phyloP scores from a whole-genome alignment of 192 early-diverging fungal genomes.

The Gigaspora rosea region DNA sequence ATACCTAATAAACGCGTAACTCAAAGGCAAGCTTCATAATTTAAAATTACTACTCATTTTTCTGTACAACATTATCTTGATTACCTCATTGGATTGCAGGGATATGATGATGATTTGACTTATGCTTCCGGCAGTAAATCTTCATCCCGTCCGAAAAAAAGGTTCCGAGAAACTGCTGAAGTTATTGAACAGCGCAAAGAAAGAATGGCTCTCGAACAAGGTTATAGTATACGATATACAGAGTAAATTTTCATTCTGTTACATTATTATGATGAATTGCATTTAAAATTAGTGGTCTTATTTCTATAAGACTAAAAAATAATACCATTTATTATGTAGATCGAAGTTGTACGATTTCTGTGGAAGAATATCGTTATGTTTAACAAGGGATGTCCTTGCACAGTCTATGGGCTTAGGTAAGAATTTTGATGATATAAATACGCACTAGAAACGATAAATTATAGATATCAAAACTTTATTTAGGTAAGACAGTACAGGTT shows the following conservation, averaged over 20 bases:
- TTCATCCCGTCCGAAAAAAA: background rate
- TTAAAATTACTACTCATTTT: too few species aligned
- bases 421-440: background rate
- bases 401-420: conserved; percentile 86
- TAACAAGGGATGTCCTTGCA: conserved; percentile 70
- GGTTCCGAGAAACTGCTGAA: background rate
- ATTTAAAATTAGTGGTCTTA: background rate
- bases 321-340: conserved; percentile 35
- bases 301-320: background rate
- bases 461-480: background rate
- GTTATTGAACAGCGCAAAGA: conserved; percentile 9
- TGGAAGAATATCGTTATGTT: conserved; percentile 80
- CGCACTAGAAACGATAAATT: background rate
- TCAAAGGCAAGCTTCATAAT: too few species aligned
- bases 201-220: background rate
- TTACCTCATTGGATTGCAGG: too few species aligned
- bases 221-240: background rate
- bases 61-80: too few species aligned
- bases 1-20: too few species aligned
- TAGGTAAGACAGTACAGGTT: conserved; percentile 75
- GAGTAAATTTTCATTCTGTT: background rate
- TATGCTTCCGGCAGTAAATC: too few species aligned
- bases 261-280: too few species aligned
- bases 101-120: background rate
- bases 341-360: conserved; percentile 78